Evolutionary conservation across 441 rosid species (phyloP).

Genomic region (Gossypium schwendimanii): DNA sequence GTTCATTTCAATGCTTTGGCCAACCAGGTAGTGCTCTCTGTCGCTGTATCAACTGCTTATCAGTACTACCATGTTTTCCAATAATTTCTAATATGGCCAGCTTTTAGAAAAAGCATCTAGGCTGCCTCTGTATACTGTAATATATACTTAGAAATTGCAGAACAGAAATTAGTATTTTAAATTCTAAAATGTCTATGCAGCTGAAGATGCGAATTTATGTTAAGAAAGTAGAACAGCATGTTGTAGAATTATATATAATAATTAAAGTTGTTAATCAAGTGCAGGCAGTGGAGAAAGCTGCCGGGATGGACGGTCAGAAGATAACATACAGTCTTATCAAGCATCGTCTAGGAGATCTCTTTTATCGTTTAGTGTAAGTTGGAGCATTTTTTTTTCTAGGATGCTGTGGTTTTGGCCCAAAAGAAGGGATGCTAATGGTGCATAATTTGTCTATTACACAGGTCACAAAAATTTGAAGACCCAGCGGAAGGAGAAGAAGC

Average conservation of each 20-base stretch:
- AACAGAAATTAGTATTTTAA: not conserved
- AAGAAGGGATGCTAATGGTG: not conserved
- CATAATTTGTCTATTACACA: conserved; percentile 22
- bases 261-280: not conserved
- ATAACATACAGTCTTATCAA: conserved; percentile 82
- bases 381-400: not conserved
- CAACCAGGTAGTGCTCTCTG: conserved; percentile 59
- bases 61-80: not conserved
- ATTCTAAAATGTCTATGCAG: not conserved
- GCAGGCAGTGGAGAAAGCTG: conserved; percentile 96
- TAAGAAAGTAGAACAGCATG: not conserved
- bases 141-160: not conserved
- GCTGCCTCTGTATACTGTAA: not conserved
- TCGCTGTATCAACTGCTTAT: not conserved
- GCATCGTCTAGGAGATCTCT: conserved; percentile 95
- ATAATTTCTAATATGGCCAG: not conserved
- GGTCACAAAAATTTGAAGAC: conserved; percentile 98
- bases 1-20: conserved; percentile 92
- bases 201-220: not conserved
- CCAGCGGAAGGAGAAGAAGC: conserved; percentile 95
- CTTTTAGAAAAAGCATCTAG: not conserved
- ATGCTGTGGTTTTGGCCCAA: not conserved
- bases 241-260: not conserved
- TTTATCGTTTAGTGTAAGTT: conserved; percentile 90
- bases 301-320: conserved; percentile 99